Evolutionary conservation across 2,329 filamentous ascomycete genomes (phyloP), one percentile per base, ranked within the genome.

Genomic region (Botrytis elliptica): DNA sequence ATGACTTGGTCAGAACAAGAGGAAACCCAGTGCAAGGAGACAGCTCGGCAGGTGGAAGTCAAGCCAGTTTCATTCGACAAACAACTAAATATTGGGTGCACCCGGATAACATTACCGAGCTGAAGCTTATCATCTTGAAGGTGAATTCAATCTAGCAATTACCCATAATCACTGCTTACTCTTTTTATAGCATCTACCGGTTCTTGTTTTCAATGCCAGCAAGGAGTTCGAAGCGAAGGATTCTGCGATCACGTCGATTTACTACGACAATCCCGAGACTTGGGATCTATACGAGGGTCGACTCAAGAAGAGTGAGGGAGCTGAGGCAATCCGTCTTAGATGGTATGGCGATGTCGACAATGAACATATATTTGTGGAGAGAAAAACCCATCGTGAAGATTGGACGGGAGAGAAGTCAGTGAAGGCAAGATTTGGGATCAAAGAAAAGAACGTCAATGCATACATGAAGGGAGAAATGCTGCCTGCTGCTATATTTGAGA

Each of bases 41-140:
- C 83, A 93, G 94, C 78, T 86, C 95, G 12, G 96, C 96, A 25
- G 96, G 96, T 79, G 96, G 95, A 72, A 90, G 88, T 76, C 96
- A 99, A 83, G 95, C 95, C 81, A 98, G 92, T 86, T 99, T 99
- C 81, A 90, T 99, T 75, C 93, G 96, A 74, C 93, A 98, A 81
- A 99, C 96, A 0, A 99, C 96, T 46, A 99, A 99, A 84, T 99
- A 99, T 85, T 99, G 96, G 96, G 96, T 99, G 64, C 96, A 99
- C 81, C 93, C 93, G 4, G 96, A 98, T 83, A 99, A 99, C 81
- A 96, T 99, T 79, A 98, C 96, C 8, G 96, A 99, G 84, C 84
- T 99, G 75, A 99, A 99, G 86, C 91, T 99, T 82, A 95, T 99
- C 81, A 95, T 99, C 81, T 86, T 99, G 70, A 98, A 99, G 86